These are phyloP conservation scores for Diaporthe vaccinii DNA, from an alignment of 2,329 filamentous ascomycete species.

Conservation along the genomic window DNA sequence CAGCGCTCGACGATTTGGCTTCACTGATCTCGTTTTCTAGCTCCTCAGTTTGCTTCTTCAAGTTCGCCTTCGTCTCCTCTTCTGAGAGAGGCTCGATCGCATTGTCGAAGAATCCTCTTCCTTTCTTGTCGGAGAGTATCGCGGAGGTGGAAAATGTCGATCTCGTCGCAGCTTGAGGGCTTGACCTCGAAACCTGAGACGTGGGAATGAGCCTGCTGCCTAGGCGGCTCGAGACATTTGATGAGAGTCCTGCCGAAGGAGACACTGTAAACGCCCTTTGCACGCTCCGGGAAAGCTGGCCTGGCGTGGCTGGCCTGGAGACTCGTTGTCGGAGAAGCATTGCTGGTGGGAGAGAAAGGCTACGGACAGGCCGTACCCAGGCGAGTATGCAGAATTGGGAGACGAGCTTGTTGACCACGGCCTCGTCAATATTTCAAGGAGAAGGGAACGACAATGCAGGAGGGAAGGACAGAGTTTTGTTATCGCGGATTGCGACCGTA, in stretches of 20 bases:
- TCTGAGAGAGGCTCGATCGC: slow-evolving; percentile 64
- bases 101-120: slow-evolving; percentile 64
- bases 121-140: slow-evolving; percentile 56
- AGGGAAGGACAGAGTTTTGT: neutral
- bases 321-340: slow-evolving; percentile 44
- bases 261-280: slow-evolving; percentile 35
- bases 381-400: neutral
- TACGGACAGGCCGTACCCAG: slow-evolving; percentile 14
- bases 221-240: slow-evolving; percentile 33
- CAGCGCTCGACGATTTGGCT: slow-evolving; percentile 57
- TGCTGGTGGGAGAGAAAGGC: slow-evolving; percentile 10
- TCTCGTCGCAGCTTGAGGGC: slow-evolving; percentile 37
- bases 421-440: neutral
- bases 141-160: slow-evolving; percentile 55
- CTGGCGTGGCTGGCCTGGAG: slow-evolving; percentile 37
- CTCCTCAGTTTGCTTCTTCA: slow-evolving; percentile 61
- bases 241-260: slow-evolving; percentile 22
- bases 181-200: slow-evolving; percentile 25
- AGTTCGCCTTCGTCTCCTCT: slow-evolving; percentile 66
- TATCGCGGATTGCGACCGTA: neutral
- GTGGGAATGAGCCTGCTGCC: slow-evolving; percentile 16
- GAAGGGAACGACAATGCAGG: neutral
- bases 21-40: slow-evolving; percentile 63
- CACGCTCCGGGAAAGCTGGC: slow-evolving; percentile 32
- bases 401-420: neutral